Evolutionary conservation across 768 basidiomycete species (phyloP).

Genomic region (Pholiota microspora): DNA sequence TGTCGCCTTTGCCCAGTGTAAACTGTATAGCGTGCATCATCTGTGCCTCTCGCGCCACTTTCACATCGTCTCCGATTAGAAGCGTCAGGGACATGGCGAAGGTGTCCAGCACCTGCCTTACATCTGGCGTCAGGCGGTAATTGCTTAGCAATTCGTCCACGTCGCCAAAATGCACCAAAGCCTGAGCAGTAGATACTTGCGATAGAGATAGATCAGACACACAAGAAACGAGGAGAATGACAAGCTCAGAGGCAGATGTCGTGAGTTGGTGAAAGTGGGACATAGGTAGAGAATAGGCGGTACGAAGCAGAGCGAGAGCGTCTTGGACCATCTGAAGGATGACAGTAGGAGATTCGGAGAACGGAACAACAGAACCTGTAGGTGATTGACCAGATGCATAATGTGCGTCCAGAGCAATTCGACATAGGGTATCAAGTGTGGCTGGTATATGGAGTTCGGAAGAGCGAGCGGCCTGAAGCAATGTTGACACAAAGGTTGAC

Average conservation of each 20-base stretch:
- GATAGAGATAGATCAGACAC: constrained; percentile 60
- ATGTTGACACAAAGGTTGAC: constrained; percentile 58
- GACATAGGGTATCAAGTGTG: constrained; percentile 71
- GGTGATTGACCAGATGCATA: constrained; percentile 54
- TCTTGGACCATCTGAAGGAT: constrained; percentile 59
- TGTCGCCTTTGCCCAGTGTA: constrained; percentile 54
- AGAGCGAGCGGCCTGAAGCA: constrained; percentile 66
- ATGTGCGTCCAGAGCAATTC: constrained; percentile 60
- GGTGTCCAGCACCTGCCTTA: constrained; percentile 57
- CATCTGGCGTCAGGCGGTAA: constrained; percentile 47
- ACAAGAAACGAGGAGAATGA: constrained; percentile 59
- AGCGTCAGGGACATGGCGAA: constrained; percentile 59
- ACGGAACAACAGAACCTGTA: constrained; percentile 54
- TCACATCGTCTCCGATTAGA: constrained; percentile 66
- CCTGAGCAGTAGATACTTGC: constrained; percentile 60
- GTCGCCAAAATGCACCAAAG: constrained; percentile 46
- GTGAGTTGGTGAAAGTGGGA: constrained; percentile 59
- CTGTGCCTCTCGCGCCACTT: constrained; percentile 67
- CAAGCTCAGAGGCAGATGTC: constrained; percentile 60
- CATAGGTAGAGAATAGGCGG: constrained; percentile 51
- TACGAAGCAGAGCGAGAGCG: constrained; percentile 55
- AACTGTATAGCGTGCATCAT: constrained; percentile 65
- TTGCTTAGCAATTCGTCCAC: constrained; percentile 53
- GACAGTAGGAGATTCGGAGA: constrained; percentile 43
- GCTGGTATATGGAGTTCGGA: constrained; percentile 60